These are phyloP conservation scores for Biscogniauxia sp. DNA, from an alignment of 2,329 filamentous ascomycete genomes.

Conservation along the genomic window DNA sequence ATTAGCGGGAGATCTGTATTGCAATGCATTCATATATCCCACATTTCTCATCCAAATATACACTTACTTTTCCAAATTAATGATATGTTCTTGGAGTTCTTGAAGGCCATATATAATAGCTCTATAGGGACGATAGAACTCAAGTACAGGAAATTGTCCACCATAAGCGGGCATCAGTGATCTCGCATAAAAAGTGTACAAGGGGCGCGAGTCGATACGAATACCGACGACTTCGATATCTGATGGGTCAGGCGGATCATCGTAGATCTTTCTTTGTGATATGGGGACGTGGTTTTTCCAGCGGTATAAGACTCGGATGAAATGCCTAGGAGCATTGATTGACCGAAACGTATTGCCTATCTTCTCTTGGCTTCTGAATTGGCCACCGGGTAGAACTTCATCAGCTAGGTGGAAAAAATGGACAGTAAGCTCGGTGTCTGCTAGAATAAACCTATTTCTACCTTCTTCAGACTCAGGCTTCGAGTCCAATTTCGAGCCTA, in stretches of 20 bases:
- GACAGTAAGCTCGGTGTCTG: neutral
- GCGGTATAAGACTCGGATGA: conserved; percentile 10
- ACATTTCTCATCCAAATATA: neutral
- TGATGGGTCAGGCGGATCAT: neutral
- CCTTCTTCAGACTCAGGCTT: neutral
- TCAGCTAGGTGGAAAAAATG: conserved; percentile 3
- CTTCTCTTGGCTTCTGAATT: conserved; percentile 1
- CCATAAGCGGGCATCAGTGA: neutral
- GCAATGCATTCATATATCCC: neutral
- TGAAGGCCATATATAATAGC: neutral
- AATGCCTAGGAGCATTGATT: neutral
- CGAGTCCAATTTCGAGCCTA: neutral
- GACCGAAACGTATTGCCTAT: conserved; percentile 6
- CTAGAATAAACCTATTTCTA: neutral
- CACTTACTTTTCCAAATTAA: neutral
- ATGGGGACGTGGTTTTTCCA: conserved; percentile 4
- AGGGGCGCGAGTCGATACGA: conserved; percentile 5
- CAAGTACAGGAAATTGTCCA: neutral
- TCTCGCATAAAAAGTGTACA: neutral
- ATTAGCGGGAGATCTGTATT: neutral
- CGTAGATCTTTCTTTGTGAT: neutral
- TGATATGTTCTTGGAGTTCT: neutral
- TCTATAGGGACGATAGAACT: neutral
- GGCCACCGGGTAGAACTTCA: conserved; percentile 2
- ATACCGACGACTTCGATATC: conserved; percentile 11